Base-by-base conservation (phyloP, 495 filamentous ascomycete species). In the Staphylotrichum tortipilum region DNA sequence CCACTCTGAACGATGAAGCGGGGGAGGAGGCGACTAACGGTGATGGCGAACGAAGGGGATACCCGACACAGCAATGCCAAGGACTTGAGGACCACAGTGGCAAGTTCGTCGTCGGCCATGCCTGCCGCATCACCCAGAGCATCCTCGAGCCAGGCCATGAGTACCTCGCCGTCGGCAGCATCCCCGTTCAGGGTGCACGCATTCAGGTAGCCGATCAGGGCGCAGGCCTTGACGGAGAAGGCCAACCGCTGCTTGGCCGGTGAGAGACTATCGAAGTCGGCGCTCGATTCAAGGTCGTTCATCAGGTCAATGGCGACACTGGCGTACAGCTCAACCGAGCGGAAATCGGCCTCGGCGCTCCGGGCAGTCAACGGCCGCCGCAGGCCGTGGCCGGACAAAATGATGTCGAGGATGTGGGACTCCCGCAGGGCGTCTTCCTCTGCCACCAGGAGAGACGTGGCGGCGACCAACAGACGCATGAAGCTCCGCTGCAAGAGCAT, bases 401-500 rank as follows among this genome's bases (percentile, higher is more conserved):
- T 78, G n/a, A 85, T 73, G 58, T 94, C 84, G 28, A 96, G 71
- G 41, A 94, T 73, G 49, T 86, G 78, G 23, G 77, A 71, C 35
- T 76, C 70, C 18, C 74, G 77, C n/a, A 84, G 61, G 17, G 69
- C 67, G 11, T 80, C 72, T 2, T 78, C 74, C 12, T 81, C 76
- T 39, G 79, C 71, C 19, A 87, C 71, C 42, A 94, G 72, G 17
- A 82, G 70, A 7, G 85, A 84, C n/a, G 86, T 86, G 45, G 78
- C 82, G 6, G 88, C 81, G 46, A 88, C 83, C 22, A 94, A 73
- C 40, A 97, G 78, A 60, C 78, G 81, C 80, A 90, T 90, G 61
- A 89, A 89, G 44, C 80, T 86, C 58, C 85, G 80, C 61, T 89
- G 88, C 14, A 98, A 66, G 7, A 96, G 70, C 86, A 95, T 90